Percentiles rank a stretch among this genome's conserved stretches.
phyloP scores from a whole-genome alignment of 83 land plant genomes.

The Picea mariana region DNA sequence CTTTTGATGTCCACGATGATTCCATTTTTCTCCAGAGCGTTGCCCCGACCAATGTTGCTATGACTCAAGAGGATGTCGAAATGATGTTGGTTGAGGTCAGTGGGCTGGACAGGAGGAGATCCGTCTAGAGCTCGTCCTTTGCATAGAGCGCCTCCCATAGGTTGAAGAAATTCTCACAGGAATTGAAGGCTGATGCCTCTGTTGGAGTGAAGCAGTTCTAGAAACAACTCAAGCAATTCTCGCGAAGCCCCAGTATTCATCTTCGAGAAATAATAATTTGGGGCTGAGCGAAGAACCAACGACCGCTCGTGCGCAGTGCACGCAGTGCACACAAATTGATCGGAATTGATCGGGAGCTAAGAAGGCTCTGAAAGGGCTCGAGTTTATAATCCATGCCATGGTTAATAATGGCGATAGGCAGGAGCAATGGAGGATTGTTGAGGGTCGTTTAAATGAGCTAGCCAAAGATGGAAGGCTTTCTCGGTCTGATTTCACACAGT shows the following conservation, averaged over 20 bases:
- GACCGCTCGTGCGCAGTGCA: conserved; percentile 25
- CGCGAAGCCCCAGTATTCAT: conserved; percentile 12
- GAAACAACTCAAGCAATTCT: conserved; percentile 26
- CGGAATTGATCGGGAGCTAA: conserved; percentile 68
- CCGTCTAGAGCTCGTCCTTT: neutral
- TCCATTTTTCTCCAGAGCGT: conserved; percentile 41
- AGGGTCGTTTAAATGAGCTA: conserved; percentile 48
- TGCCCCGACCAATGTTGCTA: conserved; percentile 20
- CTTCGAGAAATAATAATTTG: neutral
- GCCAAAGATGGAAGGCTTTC: conserved; percentile 31
- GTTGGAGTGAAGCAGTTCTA: conserved; percentile 54
- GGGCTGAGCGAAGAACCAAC: conserved; percentile 6
- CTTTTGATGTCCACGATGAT: conserved; percentile 46
- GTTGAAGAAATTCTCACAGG: neutral
- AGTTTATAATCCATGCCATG: conserved; percentile 34
- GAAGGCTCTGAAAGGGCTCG: conserved; percentile 71
- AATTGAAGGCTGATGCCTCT: conserved; percentile 41
- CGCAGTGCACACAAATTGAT: conserved; percentile 37
- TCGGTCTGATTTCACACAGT: conserved; percentile 78
- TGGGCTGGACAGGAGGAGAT: conserved; percentile 7
- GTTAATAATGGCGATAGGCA: conserved; percentile 18
- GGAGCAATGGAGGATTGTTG: conserved; percentile 68
- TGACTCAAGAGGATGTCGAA: conserved; percentile 1
- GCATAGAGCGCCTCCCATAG: neutral
- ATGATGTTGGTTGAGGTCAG: conserved; percentile 35